phyloP scores from a whole-genome alignment of 306 rosid species.

The Carpinus fangiana region DNA sequence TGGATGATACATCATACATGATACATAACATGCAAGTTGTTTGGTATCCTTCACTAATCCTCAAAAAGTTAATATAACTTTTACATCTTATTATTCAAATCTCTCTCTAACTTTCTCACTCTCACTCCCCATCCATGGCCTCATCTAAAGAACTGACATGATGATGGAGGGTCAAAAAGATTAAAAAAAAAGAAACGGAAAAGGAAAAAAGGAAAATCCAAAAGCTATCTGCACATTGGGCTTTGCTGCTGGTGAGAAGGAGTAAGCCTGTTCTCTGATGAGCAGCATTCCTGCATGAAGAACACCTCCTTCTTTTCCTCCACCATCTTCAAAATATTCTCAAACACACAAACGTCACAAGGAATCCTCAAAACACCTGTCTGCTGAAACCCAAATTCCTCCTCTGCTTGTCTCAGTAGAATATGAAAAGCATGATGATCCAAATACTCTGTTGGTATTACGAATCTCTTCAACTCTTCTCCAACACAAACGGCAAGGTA shows the following conservation, averaged over 20 bases:
- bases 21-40: conserved; percentile 14
- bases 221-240: conserved; percentile 78
- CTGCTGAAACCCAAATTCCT: conserved; percentile 91
- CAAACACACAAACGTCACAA: conserved; percentile 71
- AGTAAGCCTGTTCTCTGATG: conserved; percentile 47
- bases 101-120: conserved; percentile 17
- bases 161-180: conserved; percentile 2
- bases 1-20: not conserved
- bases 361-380: conserved; percentile 83
- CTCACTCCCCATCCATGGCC: conserved; percentile 33
- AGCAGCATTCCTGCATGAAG: conserved; percentile 49
- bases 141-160: conserved; percentile 33
- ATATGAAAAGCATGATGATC: conserved; percentile 66
- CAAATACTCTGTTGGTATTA: conserved; percentile 73
- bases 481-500: conserved; percentile 87
- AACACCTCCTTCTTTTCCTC: conserved; percentile 47
- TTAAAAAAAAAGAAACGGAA: no score
- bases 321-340: conserved; percentile 66
- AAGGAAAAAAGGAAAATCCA: conserved; percentile 10
- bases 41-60: conserved; percentile 12
- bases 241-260: conserved; percentile 69
- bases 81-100: conserved; percentile 22
- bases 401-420: conserved; percentile 83
- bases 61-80: conserved; percentile 19
- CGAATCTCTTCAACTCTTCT: conserved; percentile 62